Base-by-base conservation (phyloP, 345 rosid species). In the Reutealis trisperma region DNA sequence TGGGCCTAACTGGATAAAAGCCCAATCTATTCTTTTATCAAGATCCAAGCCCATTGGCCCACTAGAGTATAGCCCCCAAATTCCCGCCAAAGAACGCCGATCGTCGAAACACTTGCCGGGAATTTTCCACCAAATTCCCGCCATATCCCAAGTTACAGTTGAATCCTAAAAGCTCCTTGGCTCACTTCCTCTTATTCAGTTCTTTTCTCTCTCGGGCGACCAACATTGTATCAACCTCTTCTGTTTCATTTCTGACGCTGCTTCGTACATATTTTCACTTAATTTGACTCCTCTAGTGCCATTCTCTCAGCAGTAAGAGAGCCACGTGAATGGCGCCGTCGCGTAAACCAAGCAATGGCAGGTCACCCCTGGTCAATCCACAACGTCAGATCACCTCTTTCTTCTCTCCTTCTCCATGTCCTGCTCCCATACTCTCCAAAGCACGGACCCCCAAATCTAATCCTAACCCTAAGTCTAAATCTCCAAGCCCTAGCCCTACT, bases 341-440 rank as follows among this genome's bases (percentile, higher is more conserved):
- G 70, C 92, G 94, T 70, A 92, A 92, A 52, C 93, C 75, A 44
- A 87, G 76, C 85, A 92, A 82, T 47, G 98, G 97, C 60, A 84
- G 98, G 78, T 96, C 99, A 55, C 98, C 98, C 60, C 82, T 93
- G 76, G 98, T 90, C 14, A 95, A 92, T 81, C 94, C 88, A 68
- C 98, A 92, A 77, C 87, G 94, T 63, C 98, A 95, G 82, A 95
- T 93, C 84, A 95, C 99, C 13, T 59, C 95, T 57, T 96, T 93
- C 93, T 96, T 96, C 84, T 73, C 90, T 45, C 78, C 90, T 8
- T 83, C 97, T 27, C 79, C 92, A 2, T 37, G 87, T 55, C 86
- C 90, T 22, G 81, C 91, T 65, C 84, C 81, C 24, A 54, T 81
- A 13, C 27, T 81, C 67, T 59, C 85, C 81, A 84, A 76, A 63